Evolutionary conservation across 2,329 filamentous ascomycete species (phyloP), one percentile per base, ranked within the genome.

Genomic region (Teratosphaeria pseudoeucalypti): DNA sequence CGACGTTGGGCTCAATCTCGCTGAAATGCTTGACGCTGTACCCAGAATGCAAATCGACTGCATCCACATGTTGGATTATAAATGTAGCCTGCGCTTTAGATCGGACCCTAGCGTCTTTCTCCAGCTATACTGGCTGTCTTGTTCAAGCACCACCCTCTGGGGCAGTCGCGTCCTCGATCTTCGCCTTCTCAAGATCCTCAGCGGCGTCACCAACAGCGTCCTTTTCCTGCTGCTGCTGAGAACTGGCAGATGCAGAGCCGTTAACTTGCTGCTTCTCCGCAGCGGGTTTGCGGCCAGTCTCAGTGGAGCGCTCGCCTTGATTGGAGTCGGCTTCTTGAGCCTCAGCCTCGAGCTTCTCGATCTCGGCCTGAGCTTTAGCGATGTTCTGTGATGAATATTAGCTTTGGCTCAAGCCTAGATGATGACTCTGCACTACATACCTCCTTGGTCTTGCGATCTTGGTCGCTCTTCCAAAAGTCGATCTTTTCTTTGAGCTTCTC

Each of bases 401-500:
- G 27, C 27, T n/a, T 16, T 16, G n/a, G 16, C 16, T 47, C 26
- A 16, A 9, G 19, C 2, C 4, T 16, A 47, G 3, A 47, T 9
- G 6, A 3, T 11, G 16, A 3, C n/a, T 19, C 6, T 2, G 12
- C 32, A 56, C 14, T 27, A 77, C 87, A 81, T 78, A 96, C 94
- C 79, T 90, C 88, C 74, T 94, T 84, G 23, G 94, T 99, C 82
- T 96, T 90, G 65, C 84, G 81, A 60, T 87, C 84, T 80, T 97
- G 94, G 77, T 96, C 89, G 57, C 83, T 80, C 82, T 95, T 96
- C 91, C 92, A 99, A 76, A 88, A 82, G 34, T 85, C 85, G 57
- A 97, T 82, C 84, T 97, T 97, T 71, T 85, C 89, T 77, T 92
- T 91, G 69, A 97, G 84, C 81, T 96, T 92, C 80, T 96, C 91